phyloP scores from a whole-genome alignment of 1,139 yeast genomes.

The Suhomyces wounanorum region DNA sequence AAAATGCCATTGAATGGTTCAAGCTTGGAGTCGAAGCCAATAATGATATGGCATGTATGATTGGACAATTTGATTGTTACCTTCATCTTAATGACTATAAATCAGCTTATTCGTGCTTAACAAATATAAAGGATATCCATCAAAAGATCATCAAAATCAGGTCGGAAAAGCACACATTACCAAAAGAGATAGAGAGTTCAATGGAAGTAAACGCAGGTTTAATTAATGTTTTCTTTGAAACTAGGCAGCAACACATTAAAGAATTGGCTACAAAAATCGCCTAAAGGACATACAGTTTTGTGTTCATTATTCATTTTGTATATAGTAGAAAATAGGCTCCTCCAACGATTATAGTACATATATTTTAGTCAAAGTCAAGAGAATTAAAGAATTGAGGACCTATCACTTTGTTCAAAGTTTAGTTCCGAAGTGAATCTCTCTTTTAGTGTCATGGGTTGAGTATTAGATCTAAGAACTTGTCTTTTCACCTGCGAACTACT shows the following conservation, averaged over 20 bases:
- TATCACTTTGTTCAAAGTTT: constrained; percentile 17
- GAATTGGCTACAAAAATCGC: constrained; percentile 15
- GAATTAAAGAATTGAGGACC: constrained; percentile 13
- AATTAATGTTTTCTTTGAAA: constrained; percentile 29
- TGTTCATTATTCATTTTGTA: constrained; percentile 4
- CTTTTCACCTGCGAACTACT: constrained; percentile 6
- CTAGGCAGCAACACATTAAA: neutral
- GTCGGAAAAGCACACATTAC: constrained; percentile 20
- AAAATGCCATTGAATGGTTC: constrained; percentile 80
- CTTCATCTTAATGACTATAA: constrained; percentile 29
- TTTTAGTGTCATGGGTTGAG: constrained; percentile 38
- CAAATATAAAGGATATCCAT: constrained; percentile 27
- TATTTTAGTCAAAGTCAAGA: neutral
- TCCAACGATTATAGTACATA: neutral
- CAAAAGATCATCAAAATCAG: constrained; percentile 26
- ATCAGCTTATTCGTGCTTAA: constrained; percentile 30
- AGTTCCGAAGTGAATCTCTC: constrained; percentile 36
- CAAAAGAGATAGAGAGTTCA: constrained; percentile 26
- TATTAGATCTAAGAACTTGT: constrained; percentile 20
- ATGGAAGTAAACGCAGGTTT: constrained; percentile 29
- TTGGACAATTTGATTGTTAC: constrained; percentile 72
- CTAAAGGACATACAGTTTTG: neutral
- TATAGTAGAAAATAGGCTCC: neutral
- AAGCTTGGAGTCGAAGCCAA: constrained; percentile 69
- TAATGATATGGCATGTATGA: constrained; percentile 60